These are phyloP conservation scores for Reticulomyxa filosa DNA, from an alignment of 78 protist species.

Conservation along the genomic window DNA sequence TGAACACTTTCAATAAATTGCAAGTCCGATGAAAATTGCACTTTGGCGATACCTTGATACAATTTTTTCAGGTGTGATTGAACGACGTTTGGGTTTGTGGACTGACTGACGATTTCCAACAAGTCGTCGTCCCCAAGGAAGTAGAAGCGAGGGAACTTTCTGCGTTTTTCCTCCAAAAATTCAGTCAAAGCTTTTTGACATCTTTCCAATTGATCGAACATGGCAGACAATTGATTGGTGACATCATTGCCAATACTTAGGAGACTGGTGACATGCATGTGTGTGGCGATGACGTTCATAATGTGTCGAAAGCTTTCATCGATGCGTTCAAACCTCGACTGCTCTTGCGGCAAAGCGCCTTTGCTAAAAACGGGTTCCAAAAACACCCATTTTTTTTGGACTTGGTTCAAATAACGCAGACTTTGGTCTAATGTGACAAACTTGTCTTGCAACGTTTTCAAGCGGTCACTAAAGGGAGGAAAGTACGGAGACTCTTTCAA, in stretches of 20 bases:
- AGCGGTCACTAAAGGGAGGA: conserved; percentile 20
- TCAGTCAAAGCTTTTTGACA: conserved; percentile 48
- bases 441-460: conserved; percentile 11
- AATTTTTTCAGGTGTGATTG: conserved; percentile 61
- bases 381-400: conserved; percentile 78
- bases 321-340: conserved; percentile 40
- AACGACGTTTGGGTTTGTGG: conserved; percentile 34
- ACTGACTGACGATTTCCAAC: conserved; percentile 55
- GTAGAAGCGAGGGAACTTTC: conserved; percentile 70
- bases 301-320: conserved; percentile 33
- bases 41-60: conserved; percentile 43
- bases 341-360: conserved; percentile 63
- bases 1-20: no score
- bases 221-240: not conserved
- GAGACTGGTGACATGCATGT: conserved; percentile 16
- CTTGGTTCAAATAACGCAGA: conserved; percentile 17
- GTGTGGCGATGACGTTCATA: conserved; percentile 13
- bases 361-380: conserved; percentile 67
- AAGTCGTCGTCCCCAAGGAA: conserved; percentile 84
- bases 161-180: conserved; percentile 68
- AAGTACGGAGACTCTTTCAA: conserved; percentile 42
- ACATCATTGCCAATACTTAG: conserved; percentile 1
- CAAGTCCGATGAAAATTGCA: conserved; percentile 21
- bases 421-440: conserved; percentile 23
- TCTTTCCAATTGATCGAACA: conserved; percentile 42